Conservation (phyloP, 139 green algal species). For the Picochlorum costavermella region DNA sequence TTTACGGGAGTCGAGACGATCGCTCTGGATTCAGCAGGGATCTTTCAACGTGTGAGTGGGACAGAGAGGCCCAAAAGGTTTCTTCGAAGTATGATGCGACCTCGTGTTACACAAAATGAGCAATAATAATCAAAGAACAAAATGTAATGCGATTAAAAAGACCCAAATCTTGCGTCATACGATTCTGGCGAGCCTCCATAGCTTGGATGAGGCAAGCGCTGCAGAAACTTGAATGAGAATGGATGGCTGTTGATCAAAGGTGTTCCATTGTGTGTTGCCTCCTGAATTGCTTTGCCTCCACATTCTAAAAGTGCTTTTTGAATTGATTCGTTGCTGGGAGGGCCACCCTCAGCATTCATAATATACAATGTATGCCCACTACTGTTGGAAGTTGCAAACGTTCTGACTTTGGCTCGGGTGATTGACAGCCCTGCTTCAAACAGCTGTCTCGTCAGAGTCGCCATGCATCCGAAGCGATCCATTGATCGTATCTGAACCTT, state of each 20-base stretch:
- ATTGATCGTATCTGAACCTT: conserved; percentile 61
- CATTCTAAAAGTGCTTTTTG: conserved; percentile 30
- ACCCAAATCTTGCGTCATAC: too few relatives aligned
- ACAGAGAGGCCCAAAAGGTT: not conserved
- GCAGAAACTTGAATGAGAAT: conserved; percentile 11
- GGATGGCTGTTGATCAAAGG: not conserved
- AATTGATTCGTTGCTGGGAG: conserved; percentile 25
- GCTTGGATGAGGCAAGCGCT: not conserved
- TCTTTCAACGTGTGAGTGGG: not conserved
- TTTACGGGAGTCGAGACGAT: not conserved
- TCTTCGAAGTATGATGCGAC: not conserved
- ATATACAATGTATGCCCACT: conserved; percentile 54
- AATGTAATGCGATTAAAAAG: too few relatives aligned
- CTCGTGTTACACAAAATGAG: too few relatives aligned
- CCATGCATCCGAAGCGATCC: conserved; percentile 41
- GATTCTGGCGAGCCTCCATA: conserved; percentile 15
- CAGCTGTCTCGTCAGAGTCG: conserved; percentile 30
- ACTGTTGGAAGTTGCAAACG: conserved; percentile 32
- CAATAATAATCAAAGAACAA: too few relatives aligned
- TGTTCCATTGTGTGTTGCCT: not conserved
- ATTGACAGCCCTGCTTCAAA: conserved; percentile 31
- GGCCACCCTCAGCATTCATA: conserved; percentile 26
- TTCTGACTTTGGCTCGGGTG: conserved; percentile 48
- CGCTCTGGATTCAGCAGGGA: not conserved
- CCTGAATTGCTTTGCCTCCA: conserved; percentile 32